Conservation (phyloP, 169 alveolate genomes). For the Plasmodium coatneyi region DNA sequence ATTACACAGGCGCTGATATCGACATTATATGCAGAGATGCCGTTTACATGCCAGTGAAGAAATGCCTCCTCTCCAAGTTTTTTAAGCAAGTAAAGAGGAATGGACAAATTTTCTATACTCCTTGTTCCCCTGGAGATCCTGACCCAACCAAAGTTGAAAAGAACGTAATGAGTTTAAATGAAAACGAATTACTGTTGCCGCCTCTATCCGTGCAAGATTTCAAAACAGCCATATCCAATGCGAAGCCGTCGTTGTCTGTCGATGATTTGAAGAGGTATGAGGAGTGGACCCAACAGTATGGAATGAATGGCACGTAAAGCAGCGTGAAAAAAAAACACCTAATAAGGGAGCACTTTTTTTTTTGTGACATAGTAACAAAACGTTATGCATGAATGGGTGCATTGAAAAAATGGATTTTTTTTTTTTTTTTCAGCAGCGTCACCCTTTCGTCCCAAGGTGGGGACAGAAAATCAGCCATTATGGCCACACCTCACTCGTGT, state of each 20-base stretch:
- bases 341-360: neutral
- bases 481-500: neutral
- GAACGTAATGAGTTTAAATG: conserved; percentile 85
- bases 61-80: conserved; percentile 77
- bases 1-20: conserved; percentile 83
- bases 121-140: conserved; percentile 87
- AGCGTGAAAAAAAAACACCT: neutral
- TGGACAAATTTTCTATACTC: conserved; percentile 77
- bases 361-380: conserved; percentile 3
- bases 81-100: conserved; percentile 77
- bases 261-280: conserved; percentile 79
- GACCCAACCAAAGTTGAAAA: conserved; percentile 82
- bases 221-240: conserved; percentile 71
- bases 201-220: conserved; percentile 74
- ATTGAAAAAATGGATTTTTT: neutral
- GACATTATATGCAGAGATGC: conserved; percentile 82
- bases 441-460: neutral
- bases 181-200: conserved; percentile 86
- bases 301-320: conserved; percentile 77
- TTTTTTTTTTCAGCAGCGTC: neutral
- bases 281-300: conserved; percentile 85
- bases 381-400: neutral
- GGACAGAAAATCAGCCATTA: neutral
- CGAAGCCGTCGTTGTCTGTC: conserved; percentile 55
- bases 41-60: conserved; percentile 81